Percentiles rank a stretch among this genome's conserved stretches.
These are phyloP conservation scores for Stachybotrys elegans DNA, from an alignment of 2,329 filamentous ascomycete genomes.

Conservation along the genomic window DNA sequence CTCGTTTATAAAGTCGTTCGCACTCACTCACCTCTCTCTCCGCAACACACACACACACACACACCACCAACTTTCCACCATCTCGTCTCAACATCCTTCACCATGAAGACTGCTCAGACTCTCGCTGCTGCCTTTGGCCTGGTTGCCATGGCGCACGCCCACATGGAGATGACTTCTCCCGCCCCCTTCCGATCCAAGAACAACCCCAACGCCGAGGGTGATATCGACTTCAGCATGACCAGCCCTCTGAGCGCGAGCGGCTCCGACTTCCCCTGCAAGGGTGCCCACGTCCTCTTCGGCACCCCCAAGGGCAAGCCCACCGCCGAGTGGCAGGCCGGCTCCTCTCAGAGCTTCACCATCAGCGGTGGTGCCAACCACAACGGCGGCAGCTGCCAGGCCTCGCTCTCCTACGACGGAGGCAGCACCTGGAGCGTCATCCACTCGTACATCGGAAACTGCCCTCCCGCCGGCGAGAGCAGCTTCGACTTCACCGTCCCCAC, in stretches of 20 bases:
- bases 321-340: conserved; percentile 58
- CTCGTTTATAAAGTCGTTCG: too few species aligned
- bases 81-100: conserved; percentile 16
- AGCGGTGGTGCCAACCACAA: conserved; percentile 57
- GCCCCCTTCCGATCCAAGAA: conserved; percentile 48
- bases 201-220: conserved; percentile 39
- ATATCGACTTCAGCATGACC: conserved; percentile 68
- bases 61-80: conserved; percentile 13
- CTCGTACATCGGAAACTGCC: conserved; percentile 52
- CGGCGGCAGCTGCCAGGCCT: conserved; percentile 73
- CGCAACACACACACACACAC: conserved; percentile 11
- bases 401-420: conserved; percentile 69
- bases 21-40: conserved; percentile 3
- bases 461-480: conserved; percentile 35
- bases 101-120: conserved; percentile 36
- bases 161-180: conserved; percentile 53
- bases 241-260: conserved; percentile 57
- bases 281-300: conserved; percentile 45
- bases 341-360: conserved; percentile 58
- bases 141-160: conserved; percentile 40
- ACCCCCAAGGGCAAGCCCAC: conserved; percentile 46
- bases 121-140: conserved; percentile 36
- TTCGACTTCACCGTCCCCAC: conserved; percentile 64
- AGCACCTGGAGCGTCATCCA: conserved; percentile 63
- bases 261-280: conserved; percentile 73